phyloP scores from a whole-genome alignment of 2,329 filamentous ascomycete species.

The Clarireedia hainanense region DNA sequence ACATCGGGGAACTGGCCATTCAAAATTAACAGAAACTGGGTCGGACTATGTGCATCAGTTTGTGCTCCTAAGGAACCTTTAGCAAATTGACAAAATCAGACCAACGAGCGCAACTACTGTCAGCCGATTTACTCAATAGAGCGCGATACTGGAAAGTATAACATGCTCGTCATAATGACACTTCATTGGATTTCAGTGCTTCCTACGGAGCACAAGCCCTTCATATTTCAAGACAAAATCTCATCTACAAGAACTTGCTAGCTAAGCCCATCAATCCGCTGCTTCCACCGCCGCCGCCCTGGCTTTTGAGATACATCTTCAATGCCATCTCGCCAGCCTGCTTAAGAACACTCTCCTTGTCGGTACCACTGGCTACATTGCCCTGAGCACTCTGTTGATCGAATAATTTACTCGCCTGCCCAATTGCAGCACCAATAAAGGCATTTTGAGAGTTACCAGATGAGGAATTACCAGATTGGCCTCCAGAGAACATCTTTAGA shows the following conservation, averaged over 20 bases:
- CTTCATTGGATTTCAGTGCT: too few species aligned
- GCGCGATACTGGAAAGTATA: too few species aligned
- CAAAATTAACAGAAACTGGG: too few species aligned
- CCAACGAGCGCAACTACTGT: too few species aligned
- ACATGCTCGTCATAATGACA: too few species aligned
- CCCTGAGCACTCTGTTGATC: constrained; percentile 49
- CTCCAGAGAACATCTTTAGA: constrained; percentile 66
- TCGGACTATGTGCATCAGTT: too few species aligned
- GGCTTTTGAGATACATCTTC: constrained; percentile 83
- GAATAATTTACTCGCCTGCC: constrained; percentile 69
- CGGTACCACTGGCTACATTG: constrained; percentile 48
- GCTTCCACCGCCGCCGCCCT: constrained; percentile 42
- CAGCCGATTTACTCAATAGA: too few species aligned
- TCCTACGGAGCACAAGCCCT: too few species aligned
- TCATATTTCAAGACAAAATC: background rate
- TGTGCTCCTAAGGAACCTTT: too few species aligned
- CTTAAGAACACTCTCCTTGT: constrained; percentile 74
- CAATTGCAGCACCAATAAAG: constrained; percentile 81
- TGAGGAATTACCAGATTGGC: constrained; percentile 37
- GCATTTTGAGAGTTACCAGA: constrained; percentile 59
- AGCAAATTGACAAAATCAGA: too few species aligned
- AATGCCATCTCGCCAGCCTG: constrained; percentile 78
- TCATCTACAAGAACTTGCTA: constrained; percentile 47
- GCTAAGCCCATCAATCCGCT: constrained; percentile 45
- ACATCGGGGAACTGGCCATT: too few species aligned